These are phyloP conservation scores for Salicornia ramosissima DNA, from an alignment of 148 eudicot genomes.

Conservation along the genomic window DNA sequence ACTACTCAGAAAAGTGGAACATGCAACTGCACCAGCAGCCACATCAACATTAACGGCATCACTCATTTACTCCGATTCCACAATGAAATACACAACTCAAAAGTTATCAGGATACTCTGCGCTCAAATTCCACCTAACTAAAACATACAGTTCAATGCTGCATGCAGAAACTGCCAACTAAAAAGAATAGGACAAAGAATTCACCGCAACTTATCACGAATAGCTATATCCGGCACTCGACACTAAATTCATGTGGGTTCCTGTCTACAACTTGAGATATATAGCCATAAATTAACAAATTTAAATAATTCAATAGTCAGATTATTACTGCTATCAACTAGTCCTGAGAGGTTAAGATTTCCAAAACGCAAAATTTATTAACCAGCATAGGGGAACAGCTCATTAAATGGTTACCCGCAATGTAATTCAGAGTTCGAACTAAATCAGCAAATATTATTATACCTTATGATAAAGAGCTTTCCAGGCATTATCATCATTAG, in stretches of 20 bases:
- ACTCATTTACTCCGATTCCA: background rate
- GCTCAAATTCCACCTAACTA: background rate
- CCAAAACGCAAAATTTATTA: background rate
- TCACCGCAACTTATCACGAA: background rate
- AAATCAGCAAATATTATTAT: background rate
- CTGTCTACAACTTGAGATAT: no score
- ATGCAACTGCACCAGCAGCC: background rate
- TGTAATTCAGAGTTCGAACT: background rate
- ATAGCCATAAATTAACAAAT: background rate
- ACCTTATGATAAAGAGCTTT: slow-evolving; percentile 95
- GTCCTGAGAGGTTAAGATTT: no score
- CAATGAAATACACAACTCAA: background rate
- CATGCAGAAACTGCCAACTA: background rate
- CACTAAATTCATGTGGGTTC: background rate
- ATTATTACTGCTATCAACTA: background rate
- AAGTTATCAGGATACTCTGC: background rate
- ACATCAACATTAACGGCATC: background rate
- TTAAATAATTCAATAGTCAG: background rate
- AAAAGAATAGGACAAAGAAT: background rate
- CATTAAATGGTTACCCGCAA: background rate
- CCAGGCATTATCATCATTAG: slow-evolving; percentile 98
- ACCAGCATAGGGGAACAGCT: background rate
- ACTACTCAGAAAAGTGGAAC: background rate
- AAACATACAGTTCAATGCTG: background rate
- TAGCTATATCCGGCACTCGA: background rate